phyloP scores from a whole-genome alignment of 257 asterid species.

The Nicotiana noctiflora region DNA sequence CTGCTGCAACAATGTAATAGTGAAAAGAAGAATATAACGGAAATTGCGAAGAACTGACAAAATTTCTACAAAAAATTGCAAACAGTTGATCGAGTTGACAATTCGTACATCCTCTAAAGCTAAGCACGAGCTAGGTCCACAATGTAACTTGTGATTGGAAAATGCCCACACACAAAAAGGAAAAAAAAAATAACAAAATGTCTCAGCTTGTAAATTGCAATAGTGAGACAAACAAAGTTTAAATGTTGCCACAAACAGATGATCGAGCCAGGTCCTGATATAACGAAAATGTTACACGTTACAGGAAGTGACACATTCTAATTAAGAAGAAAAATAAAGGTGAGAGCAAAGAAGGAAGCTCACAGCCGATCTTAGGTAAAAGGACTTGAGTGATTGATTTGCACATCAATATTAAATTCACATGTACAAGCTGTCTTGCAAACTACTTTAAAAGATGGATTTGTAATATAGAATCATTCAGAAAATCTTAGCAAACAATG shows the following conservation, averaged over 20 bases:
- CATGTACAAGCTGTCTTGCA: background rate
- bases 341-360: background rate
- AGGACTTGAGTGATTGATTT: background rate
- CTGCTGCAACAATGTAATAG: background rate
- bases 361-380: background rate
- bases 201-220: background rate
- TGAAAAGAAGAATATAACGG: background rate
- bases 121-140: background rate
- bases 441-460: background rate
- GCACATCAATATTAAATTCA: background rate
- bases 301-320: background rate
- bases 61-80: background rate
- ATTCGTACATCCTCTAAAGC: background rate
- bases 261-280: background rate
- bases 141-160: background rate
- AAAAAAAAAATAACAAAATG: background rate
- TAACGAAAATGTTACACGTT: background rate
- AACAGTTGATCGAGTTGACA: background rate
- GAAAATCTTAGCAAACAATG: background rate
- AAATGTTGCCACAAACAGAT: background rate
- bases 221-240: background rate
- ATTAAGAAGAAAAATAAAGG: background rate
- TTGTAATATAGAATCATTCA: background rate
- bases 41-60: background rate
- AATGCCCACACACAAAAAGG: background rate